phyloP scores from a whole-genome alignment of 2,329 filamentous ascomycete species.

The Alternaria brassicae region DNA sequence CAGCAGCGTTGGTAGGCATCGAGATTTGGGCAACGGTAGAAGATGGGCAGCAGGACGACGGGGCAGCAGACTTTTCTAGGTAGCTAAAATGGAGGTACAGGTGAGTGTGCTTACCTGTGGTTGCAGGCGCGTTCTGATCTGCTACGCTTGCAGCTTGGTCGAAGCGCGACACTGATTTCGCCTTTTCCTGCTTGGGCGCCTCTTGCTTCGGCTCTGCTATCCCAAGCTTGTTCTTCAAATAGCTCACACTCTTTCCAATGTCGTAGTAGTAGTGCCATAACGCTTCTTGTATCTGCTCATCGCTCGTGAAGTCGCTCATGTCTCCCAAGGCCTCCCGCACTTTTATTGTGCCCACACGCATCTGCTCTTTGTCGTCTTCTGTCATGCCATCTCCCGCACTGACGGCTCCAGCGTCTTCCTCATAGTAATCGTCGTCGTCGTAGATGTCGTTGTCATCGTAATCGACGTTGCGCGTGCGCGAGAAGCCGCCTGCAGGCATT shows the following conservation, averaged over 20 bases:
- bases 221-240: conserved; percentile 68
- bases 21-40: conserved; percentile 44
- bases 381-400: conserved; percentile 32
- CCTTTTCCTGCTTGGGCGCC: conserved; percentile 51
- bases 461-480: conserved; percentile 56
- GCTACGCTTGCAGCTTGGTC: conserved; percentile 54
- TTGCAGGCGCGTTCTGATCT: conserved; percentile 49
- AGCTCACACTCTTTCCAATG: conserved; percentile 81
- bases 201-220: conserved; percentile 33
- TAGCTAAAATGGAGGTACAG: conserved; percentile 21
- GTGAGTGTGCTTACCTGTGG: conserved; percentile 55
- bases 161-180: conserved; percentile 45
- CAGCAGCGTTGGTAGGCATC: conserved; percentile 27
- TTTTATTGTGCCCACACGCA: conserved; percentile 70
- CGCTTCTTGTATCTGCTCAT: conserved; percentile 82
- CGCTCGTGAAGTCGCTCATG: conserved; percentile 63
- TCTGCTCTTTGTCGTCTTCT: conserved; percentile 54
- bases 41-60: conserved; percentile 20
- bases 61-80: conserved; percentile 17
- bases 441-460: conserved; percentile 62
- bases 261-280: conserved; percentile 98
- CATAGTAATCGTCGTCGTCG: conserved; percentile 56
- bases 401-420: conserved; percentile 43
- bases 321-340: conserved; percentile 71
- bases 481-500: conserved; percentile 47